Evolutionary conservation across 306 rosid genomes (phyloP).

Genomic region (Fagus crenata): DNA sequence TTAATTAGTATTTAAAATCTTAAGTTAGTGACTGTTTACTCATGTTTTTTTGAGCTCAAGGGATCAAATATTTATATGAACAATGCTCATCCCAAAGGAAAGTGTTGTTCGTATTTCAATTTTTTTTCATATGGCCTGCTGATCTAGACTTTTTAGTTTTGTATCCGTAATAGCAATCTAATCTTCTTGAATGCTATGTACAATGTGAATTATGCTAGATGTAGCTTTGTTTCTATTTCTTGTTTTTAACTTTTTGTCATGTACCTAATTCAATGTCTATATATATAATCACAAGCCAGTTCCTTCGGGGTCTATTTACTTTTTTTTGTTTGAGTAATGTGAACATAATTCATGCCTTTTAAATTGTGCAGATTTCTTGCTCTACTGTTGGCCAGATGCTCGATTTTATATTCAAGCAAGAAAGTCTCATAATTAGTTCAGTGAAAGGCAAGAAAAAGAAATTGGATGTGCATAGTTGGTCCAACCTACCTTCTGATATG

Average conservation of each 20-base stretch:
- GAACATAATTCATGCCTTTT: conserved; percentile 30
- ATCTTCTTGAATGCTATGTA: background rate
- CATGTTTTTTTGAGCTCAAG: background rate
- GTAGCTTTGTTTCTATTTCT: background rate
- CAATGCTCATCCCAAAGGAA: background rate
- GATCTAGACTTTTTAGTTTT: background rate
- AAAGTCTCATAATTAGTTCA: conserved; percentile 31
- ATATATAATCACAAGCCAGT: no score
- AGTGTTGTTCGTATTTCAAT: background rate
- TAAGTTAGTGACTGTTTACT: background rate
- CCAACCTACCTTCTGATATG: conserved; percentile 30
- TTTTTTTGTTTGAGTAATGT: conserved; percentile 14
- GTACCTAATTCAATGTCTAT: background rate
- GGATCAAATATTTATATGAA: background rate
- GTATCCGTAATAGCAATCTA: background rate
- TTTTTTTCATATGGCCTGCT: background rate
- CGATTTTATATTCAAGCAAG: conserved; percentile 44
- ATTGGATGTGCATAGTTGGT: conserved; percentile 35
- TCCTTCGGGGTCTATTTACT: background rate
- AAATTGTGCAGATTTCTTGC: conserved; percentile 59
- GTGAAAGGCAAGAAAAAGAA: conserved; percentile 57
- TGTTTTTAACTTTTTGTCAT: background rate
- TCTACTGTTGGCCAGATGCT: conserved; percentile 52
- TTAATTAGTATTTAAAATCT: background rate
- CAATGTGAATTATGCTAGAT: background rate